Evolutionary conservation across 2,329 filamentous ascomycete species (phyloP).

Genomic region (Chaetomiaceae sp.): DNA sequence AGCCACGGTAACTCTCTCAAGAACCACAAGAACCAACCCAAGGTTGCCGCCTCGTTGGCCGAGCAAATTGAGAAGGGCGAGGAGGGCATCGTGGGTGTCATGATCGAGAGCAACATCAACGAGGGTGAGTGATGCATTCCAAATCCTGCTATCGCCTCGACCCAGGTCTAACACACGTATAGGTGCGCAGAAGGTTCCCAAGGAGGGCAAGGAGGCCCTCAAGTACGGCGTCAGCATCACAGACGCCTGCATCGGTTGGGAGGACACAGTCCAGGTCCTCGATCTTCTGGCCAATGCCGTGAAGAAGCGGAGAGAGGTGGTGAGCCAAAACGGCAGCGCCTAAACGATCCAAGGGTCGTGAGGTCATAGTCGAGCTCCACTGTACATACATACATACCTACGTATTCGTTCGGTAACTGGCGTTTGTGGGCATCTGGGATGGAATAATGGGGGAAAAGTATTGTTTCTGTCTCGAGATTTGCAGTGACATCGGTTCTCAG

Average conservation of each 20-base stretch:
- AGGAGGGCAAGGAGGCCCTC: conserved; percentile 76
- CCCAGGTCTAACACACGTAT: conserved; percentile 26
- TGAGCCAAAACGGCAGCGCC: conserved; percentile 30
- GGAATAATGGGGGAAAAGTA: neutral
- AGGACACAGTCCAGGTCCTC: conserved; percentile 77
- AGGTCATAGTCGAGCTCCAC: neutral
- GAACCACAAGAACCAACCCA: conserved; percentile 95
- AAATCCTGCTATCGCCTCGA: neutral
- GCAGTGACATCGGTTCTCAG: neutral
- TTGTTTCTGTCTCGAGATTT: neutral
- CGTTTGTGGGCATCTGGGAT: neutral
- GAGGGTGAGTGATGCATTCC: conserved; percentile 56
- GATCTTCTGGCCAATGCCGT: conserved; percentile 76
- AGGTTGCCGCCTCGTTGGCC: conserved; percentile 76
- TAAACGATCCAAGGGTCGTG: neutral
- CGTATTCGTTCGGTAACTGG: neutral
- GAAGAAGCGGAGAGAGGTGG: conserved; percentile 62
- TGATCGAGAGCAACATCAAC: conserved; percentile 98
- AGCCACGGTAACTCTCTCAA: conserved; percentile 95
- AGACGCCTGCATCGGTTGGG: conserved; percentile 94
- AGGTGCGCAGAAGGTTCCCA: conserved; percentile 87
- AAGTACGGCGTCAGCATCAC: conserved; percentile 96
- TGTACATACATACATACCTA: neutral
- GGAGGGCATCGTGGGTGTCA: conserved; percentile 86
- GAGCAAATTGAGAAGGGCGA: conserved; percentile 84